phyloP scores from a whole-genome alignment of 106 monocot species.

The Platanthera zijinensis region DNA sequence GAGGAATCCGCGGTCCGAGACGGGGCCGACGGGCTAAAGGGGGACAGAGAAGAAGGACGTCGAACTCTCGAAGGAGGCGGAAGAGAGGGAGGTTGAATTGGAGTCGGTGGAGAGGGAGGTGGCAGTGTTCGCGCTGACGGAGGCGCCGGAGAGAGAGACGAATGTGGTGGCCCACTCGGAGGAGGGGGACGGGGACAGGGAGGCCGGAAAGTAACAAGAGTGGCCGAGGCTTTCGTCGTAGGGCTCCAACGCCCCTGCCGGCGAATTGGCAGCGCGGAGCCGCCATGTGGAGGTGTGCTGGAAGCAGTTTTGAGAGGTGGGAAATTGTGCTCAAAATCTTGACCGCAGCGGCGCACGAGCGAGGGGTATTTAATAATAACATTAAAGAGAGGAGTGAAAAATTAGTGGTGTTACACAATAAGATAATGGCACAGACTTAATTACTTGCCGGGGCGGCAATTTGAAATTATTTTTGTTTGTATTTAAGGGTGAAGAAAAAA shows the following conservation, averaged over 20 bases:
- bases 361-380: no score
- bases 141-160: conserved; percentile 69
- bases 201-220: conserved; percentile 61
- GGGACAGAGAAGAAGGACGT: conserved; percentile 31
- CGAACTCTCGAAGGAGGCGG: conserved; percentile 40
- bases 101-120: conserved; percentile 37
- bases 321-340: no score
- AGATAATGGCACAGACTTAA: no score
- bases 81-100: background rate
- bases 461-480: no score
- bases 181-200: background rate
- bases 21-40: conserved; percentile 16
- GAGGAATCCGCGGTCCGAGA: conserved; percentile 29
- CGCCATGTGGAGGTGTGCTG: conserved; percentile 17
- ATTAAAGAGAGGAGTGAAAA: no score
- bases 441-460: no score
- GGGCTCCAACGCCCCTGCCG: conserved; percentile 6
- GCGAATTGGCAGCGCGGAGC: background rate
- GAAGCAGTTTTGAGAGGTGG: conserved; percentile 7
- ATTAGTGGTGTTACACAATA: no score
- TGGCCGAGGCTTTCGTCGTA: conserved; percentile 74
- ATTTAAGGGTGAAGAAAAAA: no score
- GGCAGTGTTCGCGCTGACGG: conserved; percentile 69
- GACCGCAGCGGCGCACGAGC: no score
- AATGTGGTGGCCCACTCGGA: conserved; percentile 18